Evolutionary conservation across 1,284 basidiomycete species (phyloP).

Genomic region (Marasmius oreades): DNA sequence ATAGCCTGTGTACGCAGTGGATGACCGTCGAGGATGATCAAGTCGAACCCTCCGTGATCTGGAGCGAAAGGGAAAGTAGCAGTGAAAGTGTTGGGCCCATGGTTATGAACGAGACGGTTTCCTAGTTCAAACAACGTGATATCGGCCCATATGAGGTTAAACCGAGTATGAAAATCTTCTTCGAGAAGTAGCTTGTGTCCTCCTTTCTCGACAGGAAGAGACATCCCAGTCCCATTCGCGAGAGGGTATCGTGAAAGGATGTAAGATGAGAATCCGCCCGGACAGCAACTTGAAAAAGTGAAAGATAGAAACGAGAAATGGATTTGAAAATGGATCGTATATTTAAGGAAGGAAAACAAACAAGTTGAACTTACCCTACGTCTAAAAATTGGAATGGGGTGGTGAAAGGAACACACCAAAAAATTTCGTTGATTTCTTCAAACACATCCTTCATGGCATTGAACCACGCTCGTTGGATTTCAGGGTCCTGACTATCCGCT

Average conservation of each 20-base stretch:
- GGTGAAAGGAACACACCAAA: conserved; percentile 11
- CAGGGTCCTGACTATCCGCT: conserved; percentile 8
- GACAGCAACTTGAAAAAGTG: conserved; percentile 18
- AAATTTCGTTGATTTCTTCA: conserved; percentile 15
- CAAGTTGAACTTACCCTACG: conserved; percentile 17
- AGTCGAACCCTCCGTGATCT: conserved; percentile 17
- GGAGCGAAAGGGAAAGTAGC: conserved; percentile 7
- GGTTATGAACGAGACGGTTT: not conserved
- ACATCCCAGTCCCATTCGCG: conserved; percentile 16
- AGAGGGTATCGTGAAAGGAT: conserved; percentile 14
- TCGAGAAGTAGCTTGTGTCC: conserved; percentile 18
- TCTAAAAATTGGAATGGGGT: conserved; percentile 16
- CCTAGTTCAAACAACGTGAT: conserved; percentile 17
- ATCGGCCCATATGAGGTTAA: conserved; percentile 15
- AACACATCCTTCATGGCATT: conserved; percentile 17
- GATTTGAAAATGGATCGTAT: not conserved
- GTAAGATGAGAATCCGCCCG: conserved; percentile 21
- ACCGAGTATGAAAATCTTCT: conserved; percentile 10
- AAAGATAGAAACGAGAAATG: no score
- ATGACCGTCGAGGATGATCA: conserved; percentile 32
- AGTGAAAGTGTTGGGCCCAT: not conserved
- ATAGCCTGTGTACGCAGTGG: conserved; percentile 23
- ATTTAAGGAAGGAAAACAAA: not conserved
- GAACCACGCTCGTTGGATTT: conserved; percentile 12
- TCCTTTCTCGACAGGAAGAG: conserved; percentile 16